phyloP scores from a whole-genome alignment of 1,284 basidiomycete genomes.

The Sanghuangporus weigelae region DNA sequence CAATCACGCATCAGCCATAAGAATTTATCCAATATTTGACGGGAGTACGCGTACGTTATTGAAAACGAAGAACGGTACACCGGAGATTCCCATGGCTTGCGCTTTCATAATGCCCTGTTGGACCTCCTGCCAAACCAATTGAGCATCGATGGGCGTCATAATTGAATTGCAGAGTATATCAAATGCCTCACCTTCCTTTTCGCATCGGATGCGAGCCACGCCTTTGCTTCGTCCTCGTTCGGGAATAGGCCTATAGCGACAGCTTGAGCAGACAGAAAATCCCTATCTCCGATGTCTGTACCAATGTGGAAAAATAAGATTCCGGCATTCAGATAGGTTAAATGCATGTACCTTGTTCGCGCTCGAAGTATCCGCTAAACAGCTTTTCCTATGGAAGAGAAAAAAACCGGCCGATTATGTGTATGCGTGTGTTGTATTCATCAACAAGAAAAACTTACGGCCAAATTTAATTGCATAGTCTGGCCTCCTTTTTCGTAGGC shows the following conservation, averaged over 20 bases:
- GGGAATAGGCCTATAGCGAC: slow-evolving; percentile 4
- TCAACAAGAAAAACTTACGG: slow-evolving; percentile 2
- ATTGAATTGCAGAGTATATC: neutral
- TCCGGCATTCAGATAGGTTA: neutral
- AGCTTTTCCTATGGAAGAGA: slow-evolving; percentile 8
- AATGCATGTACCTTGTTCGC: slow-evolving; percentile 12
- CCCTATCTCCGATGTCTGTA: slow-evolving; percentile 12
- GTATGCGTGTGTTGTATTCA: neutral
- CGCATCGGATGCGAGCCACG: slow-evolving; percentile 12
- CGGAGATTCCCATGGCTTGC: slow-evolving; percentile 11
- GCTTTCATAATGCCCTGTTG: slow-evolving; percentile 5
- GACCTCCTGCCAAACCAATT: slow-evolving; percentile 9
- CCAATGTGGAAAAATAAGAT: neutral
- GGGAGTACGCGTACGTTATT: slow-evolving; percentile 7
- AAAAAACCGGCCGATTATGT: neutral
- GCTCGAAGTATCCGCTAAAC: slow-evolving; percentile 16
- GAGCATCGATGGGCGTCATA: neutral
- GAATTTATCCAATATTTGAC: neutral
- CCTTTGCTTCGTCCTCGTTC: slow-evolving; percentile 7
- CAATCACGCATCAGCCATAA: neutral
- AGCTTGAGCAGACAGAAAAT: slow-evolving; percentile 14
- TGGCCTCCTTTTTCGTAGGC: slow-evolving; percentile 16
- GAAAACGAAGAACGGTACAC: slow-evolving; percentile 17
- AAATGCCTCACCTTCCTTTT: slow-evolving; percentile 8
- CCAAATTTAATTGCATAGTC: slow-evolving; percentile 3